Evolutionary conservation across 768 basidiomycete species (phyloP), one percentile per base, ranked within the genome.

Genomic region (Xerocomus spinulosus): DNA sequence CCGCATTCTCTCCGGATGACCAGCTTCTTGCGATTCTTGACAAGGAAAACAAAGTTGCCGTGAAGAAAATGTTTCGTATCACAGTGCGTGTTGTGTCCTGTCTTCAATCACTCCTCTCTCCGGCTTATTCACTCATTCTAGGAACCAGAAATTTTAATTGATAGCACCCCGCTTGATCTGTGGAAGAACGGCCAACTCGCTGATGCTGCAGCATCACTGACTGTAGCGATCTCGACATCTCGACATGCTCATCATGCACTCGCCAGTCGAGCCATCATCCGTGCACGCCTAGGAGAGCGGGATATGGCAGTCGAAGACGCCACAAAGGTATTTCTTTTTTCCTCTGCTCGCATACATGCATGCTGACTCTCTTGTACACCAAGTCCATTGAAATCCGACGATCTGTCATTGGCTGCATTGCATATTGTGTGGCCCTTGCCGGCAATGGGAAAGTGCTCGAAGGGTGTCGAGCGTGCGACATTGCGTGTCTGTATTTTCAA

Each of bases 321-420:
- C 5, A 21, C 44, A n/a, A 4, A 44, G 46, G 51, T 52, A 12
- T 30, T 24, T 2, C 12, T 10, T 15, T 14, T 5, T n/a, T n/a
- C 17, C 21, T 5, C 12, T 13, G 30, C 10, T 33, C 3, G 0
- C 9, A 7, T 5, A 3, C 20, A 14, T 14, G 9, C 7, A 10
- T 6, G 4, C 24, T 39, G 24, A 14, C 30, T 4, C 30, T 32
- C 8, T 3, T 17, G 6, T 12, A 14, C 14, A 6, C 26, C 30
- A 32, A 52, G 51, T 44, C 46, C 5, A 26, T 52, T 4, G 10
- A 35, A 25, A 35, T 33, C 2, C 42, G 29, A 9, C 38, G 24
- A 2, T 52, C 51, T 8, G n/a, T 33, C 17, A 44, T 52, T 24
- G 51, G 46, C 3, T 21, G 35, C 14, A 44, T 52, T 4, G 46